Evolutionary conservation across 2,329 filamentous ascomycete species (phyloP), one percentile per base, ranked within the genome.

Genomic region (Fusarium penzigii): DNA sequence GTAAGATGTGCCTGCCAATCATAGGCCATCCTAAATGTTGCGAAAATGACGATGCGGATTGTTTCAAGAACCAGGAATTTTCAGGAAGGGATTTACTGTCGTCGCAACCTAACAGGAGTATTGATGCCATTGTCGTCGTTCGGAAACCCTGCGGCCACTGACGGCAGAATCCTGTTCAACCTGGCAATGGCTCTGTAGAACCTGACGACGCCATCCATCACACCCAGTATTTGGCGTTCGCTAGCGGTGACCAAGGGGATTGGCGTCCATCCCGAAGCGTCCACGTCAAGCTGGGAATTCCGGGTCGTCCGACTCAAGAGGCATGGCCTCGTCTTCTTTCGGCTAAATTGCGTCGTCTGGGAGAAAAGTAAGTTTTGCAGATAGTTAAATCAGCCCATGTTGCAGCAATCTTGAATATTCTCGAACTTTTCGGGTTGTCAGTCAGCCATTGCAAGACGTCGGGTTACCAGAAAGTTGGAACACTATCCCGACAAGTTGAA

Each of bases 401-500:
- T 25, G 20, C 20, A 25, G 4, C 20, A 25, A 25, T 25, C 20
- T 25, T 25, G 20, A 25, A 25, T 25, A 25, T 25, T 25, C 20
- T 25, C 20, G 20, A 25, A 25, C 20, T 25, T 25, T 25, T 25
- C 20, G 20, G 20, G 4, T 25, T 25, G 20, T 25, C 20, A 7
- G 20, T 25, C 20, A 25, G 20, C 7, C 20, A 25, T 25, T 25
- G 20, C 20, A 25, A 25, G 20, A 25, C 20, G 20, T 25, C 20
- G 20, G 20, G 7, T 58, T 58, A 44, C 57, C 55, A 44, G 43
- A 43, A 52, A 56, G 46, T 55, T 42, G 57, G 57, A 56, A 56
- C 53, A 57, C 45, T 42, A 48, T 61, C 55, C 46, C 56, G 50
- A 20, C 43, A 29, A 36, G 3, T 14, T 14, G 10, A 11, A 36